phyloP scores from a whole-genome alignment of 2,329 filamentous ascomycete genomes.

The Plenodomus lindquistii region DNA sequence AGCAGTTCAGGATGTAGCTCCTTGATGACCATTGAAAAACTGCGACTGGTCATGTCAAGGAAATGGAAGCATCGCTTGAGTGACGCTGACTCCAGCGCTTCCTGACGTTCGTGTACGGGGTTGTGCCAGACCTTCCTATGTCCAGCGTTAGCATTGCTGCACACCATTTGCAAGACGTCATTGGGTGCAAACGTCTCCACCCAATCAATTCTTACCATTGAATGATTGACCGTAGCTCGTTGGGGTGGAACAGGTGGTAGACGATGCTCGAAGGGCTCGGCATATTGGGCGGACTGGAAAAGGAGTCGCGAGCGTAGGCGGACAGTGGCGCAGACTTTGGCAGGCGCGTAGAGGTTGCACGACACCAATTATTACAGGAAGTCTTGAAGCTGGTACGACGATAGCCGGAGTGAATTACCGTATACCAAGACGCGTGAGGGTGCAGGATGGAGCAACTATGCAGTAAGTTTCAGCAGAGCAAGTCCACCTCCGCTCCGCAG shows the following conservation, averaged over 20 bases:
- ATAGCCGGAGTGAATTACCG: not conserved
- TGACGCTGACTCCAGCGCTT: conserved; percentile 71
- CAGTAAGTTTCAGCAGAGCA: not conserved
- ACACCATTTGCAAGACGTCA: not conserved
- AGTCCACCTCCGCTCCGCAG: not conserved
- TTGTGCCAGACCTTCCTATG: conserved; percentile 97
- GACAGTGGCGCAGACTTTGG: not conserved
- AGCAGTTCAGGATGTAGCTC: conserved; percentile 94
- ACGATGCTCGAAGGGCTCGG: conserved; percentile 55
- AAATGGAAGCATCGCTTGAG: conserved; percentile 84
- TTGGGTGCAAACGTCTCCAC: not conserved
- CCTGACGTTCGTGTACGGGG: conserved; percentile 82
- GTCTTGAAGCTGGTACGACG: not conserved
- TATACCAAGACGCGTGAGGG: not conserved
- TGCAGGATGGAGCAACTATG: not conserved
- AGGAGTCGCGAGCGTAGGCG: conserved; percentile 13
- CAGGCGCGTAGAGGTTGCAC: not conserved
- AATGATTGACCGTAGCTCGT: conserved; percentile 77
- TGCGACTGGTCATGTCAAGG: conserved; percentile 86
- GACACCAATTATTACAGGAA: not conserved
- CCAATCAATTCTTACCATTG: conserved; percentile 71
- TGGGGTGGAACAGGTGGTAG: conserved; percentile 76
- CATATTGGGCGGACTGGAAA: conserved; percentile 33
- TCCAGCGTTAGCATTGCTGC: conserved; percentile 10
- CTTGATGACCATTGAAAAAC: conserved; percentile 90